phyloP scores from a whole-genome alignment of 2,329 filamentous ascomycete genomes.

The Ascochyta clinopodiicola region DNA sequence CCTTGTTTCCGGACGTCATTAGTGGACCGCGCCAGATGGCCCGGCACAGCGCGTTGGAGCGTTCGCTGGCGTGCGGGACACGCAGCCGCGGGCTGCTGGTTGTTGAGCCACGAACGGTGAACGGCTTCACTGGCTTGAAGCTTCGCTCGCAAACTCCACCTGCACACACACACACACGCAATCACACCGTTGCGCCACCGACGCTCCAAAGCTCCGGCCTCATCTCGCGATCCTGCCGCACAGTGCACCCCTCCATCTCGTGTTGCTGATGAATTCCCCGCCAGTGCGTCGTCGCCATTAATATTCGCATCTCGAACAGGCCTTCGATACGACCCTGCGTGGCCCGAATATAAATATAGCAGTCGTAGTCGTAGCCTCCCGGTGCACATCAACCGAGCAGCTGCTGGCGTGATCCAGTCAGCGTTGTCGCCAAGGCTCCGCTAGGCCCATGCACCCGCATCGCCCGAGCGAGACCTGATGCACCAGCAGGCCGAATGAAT shows the following conservation, averaged over 20 bases:
- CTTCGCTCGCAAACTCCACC: not conserved
- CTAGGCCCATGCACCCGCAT: not conserved
- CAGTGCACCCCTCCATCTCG: not conserved
- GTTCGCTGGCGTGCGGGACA: not conserved
- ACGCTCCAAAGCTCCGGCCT: not conserved
- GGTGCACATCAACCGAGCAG: constrained; percentile 15
- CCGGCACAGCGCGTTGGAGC: constrained; percentile 11
- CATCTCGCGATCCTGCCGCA: constrained; percentile 2
- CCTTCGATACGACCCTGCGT: not conserved
- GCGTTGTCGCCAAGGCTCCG: not conserved
- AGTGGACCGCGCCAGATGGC: constrained; percentile 12
- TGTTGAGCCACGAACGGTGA: constrained; percentile 16
- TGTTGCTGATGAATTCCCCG: not conserved
- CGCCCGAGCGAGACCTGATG: not conserved
- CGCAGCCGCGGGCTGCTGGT: not conserved
- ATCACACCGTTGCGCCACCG: not conserved
- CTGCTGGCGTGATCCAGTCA: not conserved
- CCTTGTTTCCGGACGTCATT: constrained; percentile 26
- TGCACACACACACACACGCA: not conserved
- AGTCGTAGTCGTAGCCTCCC: not conserved
- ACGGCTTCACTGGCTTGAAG: not conserved
- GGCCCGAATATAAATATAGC: constrained; percentile 3
- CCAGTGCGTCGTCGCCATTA: not conserved
- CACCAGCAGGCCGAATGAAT: too few species aligned
- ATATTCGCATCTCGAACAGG: constrained; percentile 5